These are phyloP conservation scores for Trametes hirsuta DNA, from an alignment of 1,284 basidiomycete species.

Conservation along the genomic window DNA sequence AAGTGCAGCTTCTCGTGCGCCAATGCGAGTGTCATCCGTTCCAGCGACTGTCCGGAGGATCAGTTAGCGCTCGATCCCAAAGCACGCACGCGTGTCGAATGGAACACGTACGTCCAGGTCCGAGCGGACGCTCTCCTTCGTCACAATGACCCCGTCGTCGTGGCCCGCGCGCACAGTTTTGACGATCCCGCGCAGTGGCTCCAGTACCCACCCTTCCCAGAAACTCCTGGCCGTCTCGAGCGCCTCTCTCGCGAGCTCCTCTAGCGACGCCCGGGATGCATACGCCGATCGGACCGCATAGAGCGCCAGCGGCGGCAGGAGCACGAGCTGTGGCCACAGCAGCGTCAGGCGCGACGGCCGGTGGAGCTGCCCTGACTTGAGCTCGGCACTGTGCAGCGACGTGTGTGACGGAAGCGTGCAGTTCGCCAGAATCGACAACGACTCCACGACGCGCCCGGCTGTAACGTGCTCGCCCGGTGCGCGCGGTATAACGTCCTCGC, in stretches of 20 bases:
- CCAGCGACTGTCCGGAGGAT: conserved; percentile 67
- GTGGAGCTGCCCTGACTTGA: conserved; percentile 44
- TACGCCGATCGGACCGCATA: conserved; percentile 53
- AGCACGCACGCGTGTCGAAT: neutral
- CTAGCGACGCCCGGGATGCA: conserved; percentile 52
- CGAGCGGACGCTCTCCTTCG: conserved; percentile 76
- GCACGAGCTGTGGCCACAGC: conserved; percentile 68
- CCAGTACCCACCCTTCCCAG: conserved; percentile 84
- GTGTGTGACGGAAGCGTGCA: conserved; percentile 35
- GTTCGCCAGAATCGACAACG: conserved; percentile 28
- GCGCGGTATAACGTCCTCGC: conserved; percentile 7
- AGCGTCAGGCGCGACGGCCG: conserved; percentile 63
- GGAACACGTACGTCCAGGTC: conserved; percentile 70
- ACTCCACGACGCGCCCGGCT: conserved; percentile 17
- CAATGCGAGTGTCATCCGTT: conserved; percentile 90
- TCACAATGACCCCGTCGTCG: conserved; percentile 74
- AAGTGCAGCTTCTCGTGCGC: conserved; percentile 81
- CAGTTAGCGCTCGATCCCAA: neutral
- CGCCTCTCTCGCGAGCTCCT: conserved; percentile 62
- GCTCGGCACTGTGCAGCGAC: conserved; percentile 34
- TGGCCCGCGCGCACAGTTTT: conserved; percentile 84
- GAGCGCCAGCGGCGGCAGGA: conserved; percentile 64
- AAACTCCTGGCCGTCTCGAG: conserved; percentile 78
- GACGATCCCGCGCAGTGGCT: conserved; percentile 83
- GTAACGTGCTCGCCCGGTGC: neutral